These are phyloP conservation scores for Nadsonia fulvescens DNA, from an alignment of 805 yeast genomes.

Conservation along the genomic window DNA sequence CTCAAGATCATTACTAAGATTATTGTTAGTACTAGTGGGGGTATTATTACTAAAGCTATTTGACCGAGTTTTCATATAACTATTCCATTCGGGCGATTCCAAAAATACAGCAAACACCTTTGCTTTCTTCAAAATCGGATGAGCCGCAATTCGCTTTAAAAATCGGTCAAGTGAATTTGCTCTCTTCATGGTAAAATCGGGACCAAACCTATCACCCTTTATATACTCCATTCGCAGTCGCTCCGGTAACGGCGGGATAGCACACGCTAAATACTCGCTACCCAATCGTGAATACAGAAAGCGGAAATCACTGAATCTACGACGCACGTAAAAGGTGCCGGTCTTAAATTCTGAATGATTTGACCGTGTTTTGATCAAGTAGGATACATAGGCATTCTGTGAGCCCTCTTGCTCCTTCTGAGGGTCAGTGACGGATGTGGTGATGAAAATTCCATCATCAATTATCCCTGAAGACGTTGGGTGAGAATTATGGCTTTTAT, in stretches of 20 bases:
- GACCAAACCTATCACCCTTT: conserved; percentile 81
- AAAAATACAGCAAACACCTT: conserved; percentile 53
- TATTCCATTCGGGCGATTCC: conserved; percentile 58
- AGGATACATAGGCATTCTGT: conserved; percentile 61
- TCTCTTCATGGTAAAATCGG: conserved; percentile 68
- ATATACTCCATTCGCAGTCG: conserved; percentile 80
- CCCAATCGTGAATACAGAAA: conserved; percentile 55
- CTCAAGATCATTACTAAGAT: too few species aligned
- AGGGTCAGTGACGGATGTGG: conserved; percentile 36
- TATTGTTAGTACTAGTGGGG: conserved; percentile 9
- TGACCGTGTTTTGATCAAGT: conserved; percentile 43
- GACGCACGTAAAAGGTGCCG: conserved; percentile 33
- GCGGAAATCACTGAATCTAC: conserved; percentile 79
- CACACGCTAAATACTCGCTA: conserved; percentile 67
- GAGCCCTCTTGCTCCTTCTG: conserved; percentile 49
- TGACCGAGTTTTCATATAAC: conserved; percentile 29
- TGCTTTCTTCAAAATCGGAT: conserved; percentile 51
- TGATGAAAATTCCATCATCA: conserved; percentile 17
- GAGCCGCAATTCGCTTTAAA: conserved; percentile 51
- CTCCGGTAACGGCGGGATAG: conserved; percentile 89
- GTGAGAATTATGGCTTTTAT: not conserved
- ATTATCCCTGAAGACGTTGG: not conserved
- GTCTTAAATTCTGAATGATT: conserved; percentile 39
- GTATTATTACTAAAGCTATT: conserved; percentile 12
- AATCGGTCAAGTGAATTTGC: conserved; percentile 68